Evolutionary conservation across 768 basidiomycete genomes (phyloP).

Genomic region (Phylloporus arenicola): DNA sequence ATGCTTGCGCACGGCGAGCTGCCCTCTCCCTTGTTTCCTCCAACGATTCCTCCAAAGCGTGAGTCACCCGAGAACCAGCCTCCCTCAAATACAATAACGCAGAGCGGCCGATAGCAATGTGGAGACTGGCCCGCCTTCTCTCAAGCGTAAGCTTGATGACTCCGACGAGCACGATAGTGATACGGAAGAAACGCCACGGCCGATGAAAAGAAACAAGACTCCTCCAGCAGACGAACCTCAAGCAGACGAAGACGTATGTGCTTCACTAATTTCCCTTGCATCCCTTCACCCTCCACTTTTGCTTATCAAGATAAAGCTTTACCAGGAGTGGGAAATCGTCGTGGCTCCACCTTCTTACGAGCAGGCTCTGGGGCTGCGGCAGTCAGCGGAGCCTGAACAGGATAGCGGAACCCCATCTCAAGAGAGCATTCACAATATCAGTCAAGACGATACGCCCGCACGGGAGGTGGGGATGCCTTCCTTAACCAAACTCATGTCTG

Average conservation of each 20-base stretch:
- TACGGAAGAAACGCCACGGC: conserved; percentile 25
- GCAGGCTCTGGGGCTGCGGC: conserved; percentile 10
- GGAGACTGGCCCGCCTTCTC: conserved; percentile 25
- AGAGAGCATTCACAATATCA: neutral
- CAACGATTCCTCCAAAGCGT: conserved; percentile 23
- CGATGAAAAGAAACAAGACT: conserved; percentile 37
- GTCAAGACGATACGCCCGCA: conserved; percentile 3
- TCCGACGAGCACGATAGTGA: conserved; percentile 23
- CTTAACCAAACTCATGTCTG: conserved; percentile 1
- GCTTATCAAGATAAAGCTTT: conserved; percentile 19
- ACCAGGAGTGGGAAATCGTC: conserved; percentile 31
- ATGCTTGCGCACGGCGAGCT: conserved; percentile 46
- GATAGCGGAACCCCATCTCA: conserved; percentile 7
- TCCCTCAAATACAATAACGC: conserved; percentile 26
- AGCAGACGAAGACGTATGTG: conserved; percentile 26
- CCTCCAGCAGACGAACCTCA: conserved; percentile 32
- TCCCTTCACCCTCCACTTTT: neutral
- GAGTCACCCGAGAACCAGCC: conserved; percentile 28
- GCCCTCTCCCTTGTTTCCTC: conserved; percentile 14
- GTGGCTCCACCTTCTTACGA: conserved; percentile 29
- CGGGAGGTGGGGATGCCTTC: conserved; percentile 13
- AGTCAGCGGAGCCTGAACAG: conserved; percentile 7
- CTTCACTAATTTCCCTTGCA: neutral
- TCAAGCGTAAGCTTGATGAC: conserved; percentile 29
- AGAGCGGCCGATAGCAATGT: conserved; percentile 29